phyloP scores from a whole-genome alignment of 2,329 filamentous ascomycete genomes.

The Nothophoma quercina region DNA sequence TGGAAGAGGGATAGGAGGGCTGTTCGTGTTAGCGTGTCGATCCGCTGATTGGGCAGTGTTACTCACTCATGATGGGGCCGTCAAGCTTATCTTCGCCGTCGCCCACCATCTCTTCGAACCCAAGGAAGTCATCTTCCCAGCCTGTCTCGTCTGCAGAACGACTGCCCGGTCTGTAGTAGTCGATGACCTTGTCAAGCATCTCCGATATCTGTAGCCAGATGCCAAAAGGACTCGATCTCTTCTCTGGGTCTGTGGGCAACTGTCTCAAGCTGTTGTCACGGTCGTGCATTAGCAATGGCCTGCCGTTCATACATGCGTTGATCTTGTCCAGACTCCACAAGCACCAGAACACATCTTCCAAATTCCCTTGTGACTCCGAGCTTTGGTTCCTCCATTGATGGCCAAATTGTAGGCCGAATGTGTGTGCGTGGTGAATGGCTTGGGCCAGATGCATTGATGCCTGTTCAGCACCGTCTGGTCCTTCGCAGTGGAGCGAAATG shows the following conservation, averaged over 20 bases:
- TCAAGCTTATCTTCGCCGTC: conserved; percentile 49
- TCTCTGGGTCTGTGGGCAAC: conserved; percentile 52
- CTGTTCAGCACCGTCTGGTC: conserved; percentile 56
- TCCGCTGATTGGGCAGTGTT: too few species aligned
- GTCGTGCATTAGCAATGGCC: conserved; percentile 58
- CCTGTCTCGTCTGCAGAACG: conserved; percentile 52
- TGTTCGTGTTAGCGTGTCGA: conserved; percentile 39
- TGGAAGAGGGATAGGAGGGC: conserved; percentile 64
- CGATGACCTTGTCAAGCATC: conserved; percentile 57
- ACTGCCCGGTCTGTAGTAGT: conserved; percentile 54
- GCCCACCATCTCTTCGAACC: conserved; percentile 55
- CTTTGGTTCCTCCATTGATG: conserved; percentile 50
- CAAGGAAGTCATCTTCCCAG: conserved; percentile 57
- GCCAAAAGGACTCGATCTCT: conserved; percentile 57
- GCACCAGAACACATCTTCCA: conserved; percentile 59
- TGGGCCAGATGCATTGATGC: conserved; percentile 57
- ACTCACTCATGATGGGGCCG: conserved; percentile 47
- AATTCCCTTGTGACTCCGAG: conserved; percentile 48
- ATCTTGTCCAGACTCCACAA: conserved; percentile 59
- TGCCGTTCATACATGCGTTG: conserved; percentile 57
- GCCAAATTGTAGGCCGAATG: conserved; percentile 56
- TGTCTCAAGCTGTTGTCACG: conserved; percentile 55
- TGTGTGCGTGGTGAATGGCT: conserved; percentile 60
- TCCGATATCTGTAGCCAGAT: conserved; percentile 56
- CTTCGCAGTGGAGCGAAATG: conserved; percentile 57